phyloP scores from a whole-genome alignment of 345 rosid species.

The Linum usitatissimum region DNA sequence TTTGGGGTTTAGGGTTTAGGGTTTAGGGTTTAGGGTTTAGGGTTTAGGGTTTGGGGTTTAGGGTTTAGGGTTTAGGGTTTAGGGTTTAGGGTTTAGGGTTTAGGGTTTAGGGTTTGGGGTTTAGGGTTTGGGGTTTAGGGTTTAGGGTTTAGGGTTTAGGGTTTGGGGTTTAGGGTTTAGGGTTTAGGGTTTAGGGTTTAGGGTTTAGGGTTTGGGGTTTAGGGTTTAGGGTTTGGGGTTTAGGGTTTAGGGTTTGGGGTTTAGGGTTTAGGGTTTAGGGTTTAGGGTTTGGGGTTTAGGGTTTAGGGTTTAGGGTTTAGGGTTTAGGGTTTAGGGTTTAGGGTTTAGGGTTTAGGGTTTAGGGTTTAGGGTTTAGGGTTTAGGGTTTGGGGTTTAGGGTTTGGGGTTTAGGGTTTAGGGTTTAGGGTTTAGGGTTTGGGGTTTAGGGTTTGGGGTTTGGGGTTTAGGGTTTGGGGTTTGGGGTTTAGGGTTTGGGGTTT shows the following conservation, averaged over 20 bases:
- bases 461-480: conserved; percentile 14
- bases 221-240: conserved; percentile 8
- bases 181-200: conserved; percentile 9
- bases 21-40: conserved; percentile 16
- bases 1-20: conserved; percentile 15
- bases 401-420: conserved; percentile 12
- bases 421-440: conserved; percentile 13
- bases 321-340: conserved; percentile 14
- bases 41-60: conserved; percentile 10
- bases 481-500: conserved; percentile 15
- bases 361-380: conserved; percentile 5
- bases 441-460: conserved; percentile 14
- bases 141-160: conserved; percentile 12
- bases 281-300: conserved; percentile 6
- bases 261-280: conserved; percentile 12
- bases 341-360: conserved; percentile 18
- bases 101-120: neutral
- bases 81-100: conserved; percentile 13
- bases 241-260: conserved; percentile 11
- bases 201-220: conserved; percentile 7
- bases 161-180: conserved; percentile 11
- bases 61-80: conserved; percentile 14
- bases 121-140: neutral
- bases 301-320: conserved; percentile 9
- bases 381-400: conserved; percentile 13